Conservation (phyloP, 441 rosid genomes). For the Pelargonium myrrhifolium region DNA sequence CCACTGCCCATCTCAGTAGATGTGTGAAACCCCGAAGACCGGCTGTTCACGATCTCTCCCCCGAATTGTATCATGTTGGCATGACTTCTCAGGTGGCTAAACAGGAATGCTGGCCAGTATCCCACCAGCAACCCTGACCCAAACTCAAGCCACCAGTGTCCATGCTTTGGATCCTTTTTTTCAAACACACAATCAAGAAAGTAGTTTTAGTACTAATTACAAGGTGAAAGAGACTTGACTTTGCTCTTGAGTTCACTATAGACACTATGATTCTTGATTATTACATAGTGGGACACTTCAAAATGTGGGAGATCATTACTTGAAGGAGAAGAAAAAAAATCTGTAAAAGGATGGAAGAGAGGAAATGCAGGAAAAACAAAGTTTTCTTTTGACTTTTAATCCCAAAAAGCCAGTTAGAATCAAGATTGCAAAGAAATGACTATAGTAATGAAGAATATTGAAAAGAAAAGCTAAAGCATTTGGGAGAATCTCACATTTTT, state of each 20-base stretch:
- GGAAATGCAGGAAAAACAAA: background rate
- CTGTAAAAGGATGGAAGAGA: too few species aligned
- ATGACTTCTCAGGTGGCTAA: conserved; percentile 59
- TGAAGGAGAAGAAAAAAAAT: background rate
- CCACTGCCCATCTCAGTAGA: conserved; percentile 74
- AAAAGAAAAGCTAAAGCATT: conserved; percentile 14
- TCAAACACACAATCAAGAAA: background rate
- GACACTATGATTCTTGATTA: too few species aligned
- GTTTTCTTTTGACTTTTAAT: background rate
- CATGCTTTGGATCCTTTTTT: conserved; percentile 60
- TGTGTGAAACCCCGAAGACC: conserved; percentile 55
- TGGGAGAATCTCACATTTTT: conserved; percentile 23
- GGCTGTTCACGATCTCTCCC: conserved; percentile 56
- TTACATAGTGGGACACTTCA: background rate
- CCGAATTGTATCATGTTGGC: conserved; percentile 73
- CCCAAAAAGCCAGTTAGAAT: conserved; percentile 17
- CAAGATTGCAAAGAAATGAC: conserved; percentile 17
- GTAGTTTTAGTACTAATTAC: background rate
- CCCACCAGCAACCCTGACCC: conserved; percentile 63
- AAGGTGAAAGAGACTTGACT: too few species aligned
- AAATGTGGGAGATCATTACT: background rate
- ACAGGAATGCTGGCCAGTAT: conserved; percentile 60
- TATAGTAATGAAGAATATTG: conserved; percentile 10
- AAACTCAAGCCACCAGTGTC: conserved; percentile 69
- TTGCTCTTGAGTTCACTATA: too few species aligned